phyloP scores from a whole-genome alignment of 805 yeast genomes.

The Priceomyces medius region DNA sequence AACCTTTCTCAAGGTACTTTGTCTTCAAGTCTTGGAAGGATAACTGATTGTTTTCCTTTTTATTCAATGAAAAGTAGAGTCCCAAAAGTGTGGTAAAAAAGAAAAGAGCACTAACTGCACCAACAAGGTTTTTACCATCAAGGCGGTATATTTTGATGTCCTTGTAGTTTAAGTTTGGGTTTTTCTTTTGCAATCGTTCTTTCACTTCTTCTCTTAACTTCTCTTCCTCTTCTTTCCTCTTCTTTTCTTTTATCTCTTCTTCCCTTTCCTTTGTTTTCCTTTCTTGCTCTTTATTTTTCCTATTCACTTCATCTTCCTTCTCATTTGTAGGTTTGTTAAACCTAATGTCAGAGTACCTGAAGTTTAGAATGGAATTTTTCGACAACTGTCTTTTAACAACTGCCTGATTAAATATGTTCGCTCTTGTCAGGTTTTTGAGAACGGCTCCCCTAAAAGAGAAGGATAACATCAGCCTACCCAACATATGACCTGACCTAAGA shows the following conservation, averaged over 20 bases:
- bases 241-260: constrained; percentile 11
- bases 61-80: constrained; percentile 9
- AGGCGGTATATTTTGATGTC: constrained; percentile 31
- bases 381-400: background rate
- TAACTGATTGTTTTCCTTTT: constrained; percentile 26
- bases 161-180: constrained; percentile 26
- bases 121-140: constrained; percentile 16
- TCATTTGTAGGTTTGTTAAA: background rate
- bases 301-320: constrained; percentile 4
- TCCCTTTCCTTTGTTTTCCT: constrained; percentile 9
- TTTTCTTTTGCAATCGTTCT: constrained; percentile 27
- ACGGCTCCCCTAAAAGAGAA: background rate
- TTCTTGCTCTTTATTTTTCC: constrained; percentile 5
- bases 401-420: background rate
- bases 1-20: constrained; percentile 73
- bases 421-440: background rate
- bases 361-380: background rate
- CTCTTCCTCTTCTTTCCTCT: constrained; percentile 27
- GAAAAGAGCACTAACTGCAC: constrained; percentile 19
- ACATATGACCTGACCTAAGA: background rate
- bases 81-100: constrained; percentile 16
- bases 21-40: constrained; percentile 83
- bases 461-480: background rate
- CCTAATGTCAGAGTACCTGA: background rate
- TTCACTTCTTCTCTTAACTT: constrained; percentile 35